phyloP scores from a whole-genome alignment of 2,329 filamentous ascomycete genomes.

The Elsinoe batatas region DNA sequence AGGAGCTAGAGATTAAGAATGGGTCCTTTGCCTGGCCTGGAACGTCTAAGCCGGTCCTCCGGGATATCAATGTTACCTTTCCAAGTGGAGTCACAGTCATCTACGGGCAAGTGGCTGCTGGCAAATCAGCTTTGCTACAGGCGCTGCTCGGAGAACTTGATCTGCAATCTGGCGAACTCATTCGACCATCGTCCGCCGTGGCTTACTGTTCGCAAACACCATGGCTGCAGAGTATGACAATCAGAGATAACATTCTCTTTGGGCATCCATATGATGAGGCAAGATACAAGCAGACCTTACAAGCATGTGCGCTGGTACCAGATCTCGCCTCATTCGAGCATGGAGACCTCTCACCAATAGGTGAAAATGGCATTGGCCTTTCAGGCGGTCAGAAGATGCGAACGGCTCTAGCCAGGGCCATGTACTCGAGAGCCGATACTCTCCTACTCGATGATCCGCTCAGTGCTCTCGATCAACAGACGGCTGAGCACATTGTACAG shows the following conservation, averaged over 20 bases:
- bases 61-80: constrained; percentile 45
- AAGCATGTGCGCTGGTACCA: constrained; percentile 51
- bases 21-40: constrained; percentile 77
- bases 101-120: constrained; percentile 53
- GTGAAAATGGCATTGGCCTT: constrained; percentile 38
- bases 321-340: constrained; percentile 55
- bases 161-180: constrained; percentile 39
- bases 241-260: constrained; percentile 59
- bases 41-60: constrained; percentile 45
- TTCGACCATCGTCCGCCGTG: constrained; percentile 46
- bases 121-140: constrained; percentile 53
- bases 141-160: constrained; percentile 52
- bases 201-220: constrained; percentile 57
- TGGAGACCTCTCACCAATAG: constrained; percentile 48
- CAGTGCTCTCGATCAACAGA: constrained; percentile 47
- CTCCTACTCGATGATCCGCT: constrained; percentile 40
- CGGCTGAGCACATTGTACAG: constrained; percentile 50
- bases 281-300: constrained; percentile 58
- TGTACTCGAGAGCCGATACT: constrained; percentile 37
- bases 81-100: constrained; percentile 49
- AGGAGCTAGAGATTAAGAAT: constrained; percentile 42
- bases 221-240: constrained; percentile 61
- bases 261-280: constrained; percentile 57
- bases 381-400: constrained; percentile 41
- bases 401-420: constrained; percentile 38